Conservation (phyloP, 2,329 filamentous ascomycete species). For the Aspergillus hiratsukae region DNA sequence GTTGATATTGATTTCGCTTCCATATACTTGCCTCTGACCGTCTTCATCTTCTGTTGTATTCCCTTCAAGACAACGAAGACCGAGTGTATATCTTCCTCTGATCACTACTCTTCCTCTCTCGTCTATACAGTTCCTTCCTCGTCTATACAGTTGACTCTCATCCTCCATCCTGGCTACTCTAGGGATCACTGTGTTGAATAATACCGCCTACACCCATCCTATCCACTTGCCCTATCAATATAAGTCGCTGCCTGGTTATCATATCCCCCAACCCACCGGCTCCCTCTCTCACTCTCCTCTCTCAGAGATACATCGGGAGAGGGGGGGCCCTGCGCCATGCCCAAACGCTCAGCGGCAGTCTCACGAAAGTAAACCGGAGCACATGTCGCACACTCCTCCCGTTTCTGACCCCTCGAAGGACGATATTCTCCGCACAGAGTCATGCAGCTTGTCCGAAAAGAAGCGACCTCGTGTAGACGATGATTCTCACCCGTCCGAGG, state of each 20-base stretch:
- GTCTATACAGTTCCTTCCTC: conserved; percentile 1
- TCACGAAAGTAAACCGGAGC: conserved; percentile 28
- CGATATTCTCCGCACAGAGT: conserved; percentile 21
- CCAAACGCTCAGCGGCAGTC: conserved; percentile 23
- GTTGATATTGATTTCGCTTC: neutral
- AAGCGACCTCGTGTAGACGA: conserved; percentile 19
- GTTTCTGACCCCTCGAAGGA: conserved; percentile 26
- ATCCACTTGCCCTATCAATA: conserved; percentile 30
- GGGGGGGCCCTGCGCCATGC: conserved; percentile 39
- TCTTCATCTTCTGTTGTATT: neutral
- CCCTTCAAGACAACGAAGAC: neutral
- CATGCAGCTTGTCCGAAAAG: conserved; percentile 18
- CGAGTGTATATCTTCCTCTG: neutral
- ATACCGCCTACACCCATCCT: conserved; percentile 28
- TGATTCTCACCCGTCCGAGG: conserved; percentile 13
- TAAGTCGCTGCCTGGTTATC: conserved; percentile 25
- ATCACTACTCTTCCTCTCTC: conserved; percentile 1
- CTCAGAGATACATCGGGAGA: conserved; percentile 32
- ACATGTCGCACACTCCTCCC: conserved; percentile 37
- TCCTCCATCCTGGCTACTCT: conserved; percentile 39
- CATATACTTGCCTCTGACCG: neutral
- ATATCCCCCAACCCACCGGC: conserved; percentile 20
- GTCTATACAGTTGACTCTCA: conserved; percentile 2
- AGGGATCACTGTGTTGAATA: conserved; percentile 33
- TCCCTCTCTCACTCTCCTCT: conserved; percentile 37